phyloP scores from a whole-genome alignment of 768 basidiomycete species.

The Boletus huronensis region DNA sequence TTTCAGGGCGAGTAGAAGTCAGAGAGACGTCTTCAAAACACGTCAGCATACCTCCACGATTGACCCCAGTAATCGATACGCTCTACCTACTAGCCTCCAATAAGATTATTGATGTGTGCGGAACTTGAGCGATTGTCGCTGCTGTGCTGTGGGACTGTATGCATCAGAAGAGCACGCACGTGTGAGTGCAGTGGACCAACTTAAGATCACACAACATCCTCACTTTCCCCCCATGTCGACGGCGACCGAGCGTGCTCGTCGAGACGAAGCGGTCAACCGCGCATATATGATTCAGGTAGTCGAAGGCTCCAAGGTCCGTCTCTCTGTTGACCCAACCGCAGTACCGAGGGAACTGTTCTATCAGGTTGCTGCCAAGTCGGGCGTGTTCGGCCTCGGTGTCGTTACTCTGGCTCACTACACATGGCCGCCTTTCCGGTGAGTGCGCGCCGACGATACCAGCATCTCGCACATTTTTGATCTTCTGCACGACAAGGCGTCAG shows the following conservation, averaged over 20 bases:
- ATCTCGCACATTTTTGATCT: not conserved
- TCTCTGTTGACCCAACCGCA: not conserved
- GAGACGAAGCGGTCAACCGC: slow-evolving; percentile 51
- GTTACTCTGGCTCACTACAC: slow-evolving; percentile 60
- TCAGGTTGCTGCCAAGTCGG: slow-evolving; percentile 53
- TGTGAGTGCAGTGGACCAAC: not conserved
- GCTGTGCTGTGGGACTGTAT: not conserved
- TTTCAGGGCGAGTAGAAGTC: slow-evolving; percentile 16
- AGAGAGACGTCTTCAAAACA: not conserved
- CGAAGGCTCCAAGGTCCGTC: slow-evolving; percentile 54
- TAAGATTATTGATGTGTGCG: not conserved
- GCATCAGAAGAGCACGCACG: not conserved
- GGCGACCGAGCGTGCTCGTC: slow-evolving; percentile 34
- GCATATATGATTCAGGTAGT: slow-evolving; percentile 59
- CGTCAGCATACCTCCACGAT: not conserved
- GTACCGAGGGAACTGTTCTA: not conserved
- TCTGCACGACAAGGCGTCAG: slow-evolving; percentile 53
- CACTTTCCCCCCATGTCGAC: slow-evolving; percentile 23
- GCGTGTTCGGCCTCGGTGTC: slow-evolving; percentile 55
- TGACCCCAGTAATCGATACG: not conserved
- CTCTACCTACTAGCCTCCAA: not conserved
- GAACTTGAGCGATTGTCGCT: not conserved
- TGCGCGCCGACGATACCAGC: not conserved
- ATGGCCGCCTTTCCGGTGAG: slow-evolving; percentile 73
- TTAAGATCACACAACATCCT: not conserved